These are phyloP conservation scores for Tagetes erecta DNA, from an alignment of 129 eudicot species.

Conservation along the genomic window DNA sequence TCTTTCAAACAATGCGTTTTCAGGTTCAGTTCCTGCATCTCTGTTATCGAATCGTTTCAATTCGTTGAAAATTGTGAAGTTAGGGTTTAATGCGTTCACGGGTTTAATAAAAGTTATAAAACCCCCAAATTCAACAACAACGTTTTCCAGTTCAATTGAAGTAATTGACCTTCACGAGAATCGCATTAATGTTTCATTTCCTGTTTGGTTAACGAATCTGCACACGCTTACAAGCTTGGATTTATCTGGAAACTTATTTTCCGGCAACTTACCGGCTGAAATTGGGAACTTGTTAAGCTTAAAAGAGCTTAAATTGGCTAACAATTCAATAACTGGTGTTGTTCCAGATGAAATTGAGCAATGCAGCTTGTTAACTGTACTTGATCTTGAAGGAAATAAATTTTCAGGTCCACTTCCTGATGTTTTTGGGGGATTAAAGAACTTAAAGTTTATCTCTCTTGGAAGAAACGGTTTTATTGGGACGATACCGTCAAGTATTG, in stretches of 20 bases:
- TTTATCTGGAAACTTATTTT: slow-evolving; percentile 55
- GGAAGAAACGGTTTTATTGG: slow-evolving; percentile 60
- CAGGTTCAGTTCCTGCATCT: slow-evolving; percentile 58
- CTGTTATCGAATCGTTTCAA: slow-evolving; percentile 31
- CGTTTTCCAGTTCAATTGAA: slow-evolving; percentile 38
- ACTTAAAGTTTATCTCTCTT: slow-evolving; percentile 44
- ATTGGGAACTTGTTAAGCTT: slow-evolving; percentile 44
- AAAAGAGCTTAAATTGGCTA: slow-evolving; percentile 60
- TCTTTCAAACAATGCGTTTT: slow-evolving; percentile 42
- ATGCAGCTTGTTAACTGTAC: slow-evolving; percentile 46
- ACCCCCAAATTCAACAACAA: slow-evolving; percentile 19
- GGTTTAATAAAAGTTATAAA: slow-evolving; percentile 38
- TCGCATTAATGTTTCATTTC: slow-evolving; percentile 52
- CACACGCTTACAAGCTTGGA: slow-evolving; percentile 44
- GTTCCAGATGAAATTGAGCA: slow-evolving; percentile 50
- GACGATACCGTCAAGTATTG: slow-evolving; percentile 46
- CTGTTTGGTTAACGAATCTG: slow-evolving; percentile 52
- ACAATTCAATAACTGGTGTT: slow-evolving; percentile 54
- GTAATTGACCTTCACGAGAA: slow-evolving; percentile 65
- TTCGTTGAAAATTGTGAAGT: slow-evolving; percentile 40
- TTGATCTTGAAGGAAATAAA: slow-evolving; percentile 60
- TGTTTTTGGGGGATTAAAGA: slow-evolving; percentile 39
- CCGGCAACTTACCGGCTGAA: slow-evolving; percentile 46
- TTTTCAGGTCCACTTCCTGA: slow-evolving; percentile 61
- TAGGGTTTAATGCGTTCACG: slow-evolving; percentile 71